Evolutionary conservation across 2,329 filamentous ascomycete species (phyloP).

Genomic region (Exophiala viscosa): DNA sequence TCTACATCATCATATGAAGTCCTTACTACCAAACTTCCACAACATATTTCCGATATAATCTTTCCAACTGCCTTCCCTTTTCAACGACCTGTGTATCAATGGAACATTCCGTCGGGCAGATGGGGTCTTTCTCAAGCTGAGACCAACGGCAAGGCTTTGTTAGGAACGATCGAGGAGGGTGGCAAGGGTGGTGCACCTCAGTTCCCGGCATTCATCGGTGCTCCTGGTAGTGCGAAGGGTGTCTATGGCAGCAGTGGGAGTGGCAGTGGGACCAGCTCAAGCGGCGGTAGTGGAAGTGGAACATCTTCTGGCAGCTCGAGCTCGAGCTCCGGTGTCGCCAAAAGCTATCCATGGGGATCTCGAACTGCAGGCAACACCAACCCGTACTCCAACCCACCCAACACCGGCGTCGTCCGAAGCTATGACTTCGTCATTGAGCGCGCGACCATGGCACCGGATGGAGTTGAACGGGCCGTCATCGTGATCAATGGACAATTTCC

Average conservation of each 20-base stretch:
- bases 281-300: not conserved
- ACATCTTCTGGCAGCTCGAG: not conserved
- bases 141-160: constrained; percentile 5
- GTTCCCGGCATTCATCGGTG: constrained; percentile 10
- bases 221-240: not conserved
- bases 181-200: constrained; percentile 7
- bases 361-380: constrained; percentile 21
- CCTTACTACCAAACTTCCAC: constrained; percentile 1
- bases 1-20: not conserved
- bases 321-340: not conserved
- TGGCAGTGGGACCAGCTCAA: not conserved
- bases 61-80: constrained; percentile 6
- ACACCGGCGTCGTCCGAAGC: constrained; percentile 29
- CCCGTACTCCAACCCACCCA: constrained; percentile 15
- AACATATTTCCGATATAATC: constrained; percentile 9
- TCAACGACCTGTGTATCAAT: not conserved
- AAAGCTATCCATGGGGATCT: constrained; percentile 8
- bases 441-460: constrained; percentile 31
- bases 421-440: constrained; percentile 32
- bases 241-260: not conserved
- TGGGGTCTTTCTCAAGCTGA: constrained; percentile 7
- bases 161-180: not conserved
- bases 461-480: constrained; percentile 29
- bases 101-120: constrained; percentile 7
- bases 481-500: constrained; percentile 44